Conservation (phyloP, 2,329 filamentous ascomycete genomes). For the Talaromyces piceae region DNA sequence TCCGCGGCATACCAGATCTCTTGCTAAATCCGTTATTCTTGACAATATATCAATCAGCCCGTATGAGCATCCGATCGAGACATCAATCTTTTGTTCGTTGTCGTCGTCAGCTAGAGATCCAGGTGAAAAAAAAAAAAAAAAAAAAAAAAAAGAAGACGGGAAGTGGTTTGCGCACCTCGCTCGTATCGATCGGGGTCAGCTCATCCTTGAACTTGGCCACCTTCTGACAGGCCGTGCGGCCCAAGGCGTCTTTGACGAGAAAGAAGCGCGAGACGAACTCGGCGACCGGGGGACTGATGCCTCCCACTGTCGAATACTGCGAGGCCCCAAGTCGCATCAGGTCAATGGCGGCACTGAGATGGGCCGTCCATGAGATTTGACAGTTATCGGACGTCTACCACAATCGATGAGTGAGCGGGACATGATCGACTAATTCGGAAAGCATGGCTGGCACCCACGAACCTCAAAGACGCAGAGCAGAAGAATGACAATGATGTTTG, state of each 20-base stretch:
- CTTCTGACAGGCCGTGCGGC: conserved; percentile 12
- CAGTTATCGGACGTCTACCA: conserved; percentile 12
- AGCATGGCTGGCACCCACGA: background rate
- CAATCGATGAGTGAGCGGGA: background rate
- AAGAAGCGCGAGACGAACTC: conserved; percentile 12
- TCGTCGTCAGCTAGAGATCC: too few species aligned
- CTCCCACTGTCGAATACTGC: background rate
- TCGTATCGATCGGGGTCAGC: conserved; percentile 6
- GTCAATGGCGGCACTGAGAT: conserved; percentile 12
- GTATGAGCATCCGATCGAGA: conserved; percentile 12
- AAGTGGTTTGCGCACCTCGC: conserved; percentile 4
- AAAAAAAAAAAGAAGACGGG: background rate
- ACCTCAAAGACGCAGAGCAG: conserved; percentile 13
- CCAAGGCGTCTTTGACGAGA: conserved; percentile 13
- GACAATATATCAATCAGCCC: conserved; percentile 12
- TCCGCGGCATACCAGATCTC: conserved; percentile 9
- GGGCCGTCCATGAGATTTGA: conserved; percentile 12
- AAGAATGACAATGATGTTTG: conserved; percentile 12
- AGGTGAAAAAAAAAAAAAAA: too few species aligned
- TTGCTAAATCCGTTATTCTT: conserved; percentile 9
- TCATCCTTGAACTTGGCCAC: conserved; percentile 12
- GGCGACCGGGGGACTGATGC: conserved; percentile 6
- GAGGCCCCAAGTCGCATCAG: conserved; percentile 7
- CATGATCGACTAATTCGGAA: too few species aligned
- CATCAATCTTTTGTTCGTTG: conserved; percentile 7